phyloP scores from a whole-genome alignment of 139 green algal species.

The Chlorella sorokiniana region DNA sequence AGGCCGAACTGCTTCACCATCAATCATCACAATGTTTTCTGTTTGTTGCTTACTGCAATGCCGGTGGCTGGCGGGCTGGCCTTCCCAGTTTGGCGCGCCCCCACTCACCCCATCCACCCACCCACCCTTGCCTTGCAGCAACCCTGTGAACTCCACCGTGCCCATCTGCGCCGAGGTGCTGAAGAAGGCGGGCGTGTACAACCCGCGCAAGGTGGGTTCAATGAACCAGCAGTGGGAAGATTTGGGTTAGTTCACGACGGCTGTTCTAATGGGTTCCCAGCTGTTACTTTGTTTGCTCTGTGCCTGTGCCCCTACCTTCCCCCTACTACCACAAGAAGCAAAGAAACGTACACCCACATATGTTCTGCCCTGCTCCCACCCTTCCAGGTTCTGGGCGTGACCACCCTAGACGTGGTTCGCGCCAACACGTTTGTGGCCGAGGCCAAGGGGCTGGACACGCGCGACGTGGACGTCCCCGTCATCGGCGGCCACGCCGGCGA shows the following conservation, averaged over 20 bases:
- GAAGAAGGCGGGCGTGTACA: slow-evolving; percentile 80
- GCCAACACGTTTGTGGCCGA: slow-evolving; percentile 78
- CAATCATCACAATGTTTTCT: no score
- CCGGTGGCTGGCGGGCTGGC: no score
- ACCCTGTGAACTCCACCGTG: slow-evolving; percentile 99
- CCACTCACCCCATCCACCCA: neutral
- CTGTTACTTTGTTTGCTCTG: neutral
- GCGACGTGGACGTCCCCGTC: slow-evolving; percentile 92
- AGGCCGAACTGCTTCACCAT: no score
- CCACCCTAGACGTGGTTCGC: slow-evolving; percentile 89
- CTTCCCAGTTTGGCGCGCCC: no score
- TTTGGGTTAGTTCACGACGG: no score
- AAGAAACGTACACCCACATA: neutral
- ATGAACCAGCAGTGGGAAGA: neutral
- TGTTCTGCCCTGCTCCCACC: neutral
- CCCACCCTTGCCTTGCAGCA: slow-evolving; percentile 85
- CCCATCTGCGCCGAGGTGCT: slow-evolving; percentile 96
- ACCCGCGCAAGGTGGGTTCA: slow-evolving; percentile 51
- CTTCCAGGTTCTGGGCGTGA: slow-evolving; percentile 64
- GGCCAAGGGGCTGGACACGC: slow-evolving; percentile 65
- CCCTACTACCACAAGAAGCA: neutral
- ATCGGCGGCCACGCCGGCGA: slow-evolving; percentile 96
- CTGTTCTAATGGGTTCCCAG: no score
- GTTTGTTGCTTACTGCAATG: no score
- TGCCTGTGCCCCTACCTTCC: neutral